Evolutionary conservation across 1,284 basidiomycete genomes (phyloP).

Genomic region (Takashimella koratensis): DNA sequence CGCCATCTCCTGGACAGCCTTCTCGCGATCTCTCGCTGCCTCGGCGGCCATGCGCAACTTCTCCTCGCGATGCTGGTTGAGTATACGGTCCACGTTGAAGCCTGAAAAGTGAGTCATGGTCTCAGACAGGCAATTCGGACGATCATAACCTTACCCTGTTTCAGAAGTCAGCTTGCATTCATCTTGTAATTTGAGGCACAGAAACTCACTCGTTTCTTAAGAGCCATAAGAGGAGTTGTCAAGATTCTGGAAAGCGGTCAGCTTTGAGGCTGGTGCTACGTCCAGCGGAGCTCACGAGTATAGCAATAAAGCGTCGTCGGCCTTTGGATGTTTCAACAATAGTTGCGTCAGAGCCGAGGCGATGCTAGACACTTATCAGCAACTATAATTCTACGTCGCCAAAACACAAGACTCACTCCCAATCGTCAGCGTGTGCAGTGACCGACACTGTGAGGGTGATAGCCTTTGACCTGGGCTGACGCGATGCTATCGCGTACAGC

Average conservation of each 20-base stretch:
- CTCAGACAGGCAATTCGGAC: not conserved
- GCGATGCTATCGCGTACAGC: conserved; percentile 67
- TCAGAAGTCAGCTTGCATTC: not conserved
- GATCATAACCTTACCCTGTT: not conserved
- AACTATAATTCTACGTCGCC: not conserved
- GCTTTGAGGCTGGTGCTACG: no score
- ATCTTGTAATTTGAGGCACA: no score
- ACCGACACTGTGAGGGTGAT: conserved; percentile 73
- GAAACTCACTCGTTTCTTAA: conserved; percentile 78
- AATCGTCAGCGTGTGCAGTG: conserved; percentile 78
- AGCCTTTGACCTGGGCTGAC: conserved; percentile 52
- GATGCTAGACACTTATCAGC: conserved; percentile 54
- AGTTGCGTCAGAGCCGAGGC: conserved; percentile 61
- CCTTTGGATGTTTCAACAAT: conserved; percentile 68
- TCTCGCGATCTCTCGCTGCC: conserved; percentile 41
- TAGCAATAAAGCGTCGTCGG: conserved; percentile 79
- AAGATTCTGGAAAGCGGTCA: no score
- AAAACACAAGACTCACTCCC: conserved; percentile 66
- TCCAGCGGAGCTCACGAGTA: no score
- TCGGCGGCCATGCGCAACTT: conserved; percentile 57
- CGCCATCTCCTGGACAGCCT: conserved; percentile 44
- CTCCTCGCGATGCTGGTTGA: conserved; percentile 77
- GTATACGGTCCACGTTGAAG: conserved; percentile 74
- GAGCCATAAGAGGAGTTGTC: conserved; percentile 76
- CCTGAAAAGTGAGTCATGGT: no score